Conservation (phyloP, 2,329 filamentous ascomycete species). For the Trichoderma sp. region DNA sequence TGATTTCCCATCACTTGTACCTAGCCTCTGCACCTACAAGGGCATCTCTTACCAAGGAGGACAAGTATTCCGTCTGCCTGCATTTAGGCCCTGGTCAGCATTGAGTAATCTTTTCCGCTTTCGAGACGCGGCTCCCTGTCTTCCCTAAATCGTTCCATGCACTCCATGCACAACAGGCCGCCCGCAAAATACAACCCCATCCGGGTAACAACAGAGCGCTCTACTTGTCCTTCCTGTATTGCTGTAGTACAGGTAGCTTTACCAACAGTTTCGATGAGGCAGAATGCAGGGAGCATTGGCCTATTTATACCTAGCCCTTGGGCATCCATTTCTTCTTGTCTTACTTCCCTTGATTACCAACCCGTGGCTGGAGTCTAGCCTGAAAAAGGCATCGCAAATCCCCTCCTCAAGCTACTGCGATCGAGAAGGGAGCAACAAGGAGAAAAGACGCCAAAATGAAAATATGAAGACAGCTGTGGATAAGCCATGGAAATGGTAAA, state of each 20-base stretch:
- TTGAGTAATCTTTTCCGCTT: neutral
- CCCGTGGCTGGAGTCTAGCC: neutral
- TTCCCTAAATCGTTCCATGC: neutral
- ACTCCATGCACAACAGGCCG: neutral
- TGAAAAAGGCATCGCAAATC: neutral
- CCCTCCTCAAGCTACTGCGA: neutral
- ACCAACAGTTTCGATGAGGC: no score
- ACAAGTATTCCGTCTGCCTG: neutral
- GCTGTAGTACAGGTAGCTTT: neutral
- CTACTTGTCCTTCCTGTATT: neutral
- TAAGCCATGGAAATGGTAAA: neutral
- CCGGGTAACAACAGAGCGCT: neutral
- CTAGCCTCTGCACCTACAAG: neutral
- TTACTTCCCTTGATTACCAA: conserved; percentile 5
- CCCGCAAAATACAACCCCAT: neutral
- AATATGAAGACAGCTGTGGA: neutral
- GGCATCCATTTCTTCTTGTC: neutral
- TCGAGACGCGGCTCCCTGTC: neutral
- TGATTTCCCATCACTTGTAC: neutral
- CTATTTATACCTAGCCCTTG: neutral
- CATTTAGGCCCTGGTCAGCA: neutral
- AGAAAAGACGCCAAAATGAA: neutral
- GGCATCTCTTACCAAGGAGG: neutral
- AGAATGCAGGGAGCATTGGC: neutral
- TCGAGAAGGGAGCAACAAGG: neutral